A percentile compares a stretch with the other conserved stretches of the same genome.
phyloP scores from a whole-genome alignment of 2,329 filamentous ascomycete species.

The Pseudopyricularia javanii region DNA sequence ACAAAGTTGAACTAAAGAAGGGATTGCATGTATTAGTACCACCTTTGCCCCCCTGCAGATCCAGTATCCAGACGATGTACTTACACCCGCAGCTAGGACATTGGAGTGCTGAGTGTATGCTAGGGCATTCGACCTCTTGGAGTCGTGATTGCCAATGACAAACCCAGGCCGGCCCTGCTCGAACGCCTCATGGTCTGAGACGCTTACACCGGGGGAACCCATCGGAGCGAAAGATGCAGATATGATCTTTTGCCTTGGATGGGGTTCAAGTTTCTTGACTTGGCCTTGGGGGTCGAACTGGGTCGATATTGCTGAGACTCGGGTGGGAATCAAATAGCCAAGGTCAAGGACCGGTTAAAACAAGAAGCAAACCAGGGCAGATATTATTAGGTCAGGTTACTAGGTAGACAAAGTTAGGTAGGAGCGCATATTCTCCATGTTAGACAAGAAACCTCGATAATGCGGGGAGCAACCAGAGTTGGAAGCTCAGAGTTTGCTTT shows the following conservation, averaged over 20 bases:
- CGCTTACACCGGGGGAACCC: background rate
- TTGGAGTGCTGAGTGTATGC: slow-evolving; percentile 52
- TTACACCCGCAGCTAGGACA: slow-evolving; percentile 57
- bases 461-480: too few species aligned
- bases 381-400: too few species aligned
- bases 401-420: too few species aligned
- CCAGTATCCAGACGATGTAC: slow-evolving; percentile 14
- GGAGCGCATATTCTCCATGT: too few species aligned
- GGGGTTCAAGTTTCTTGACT: background rate
- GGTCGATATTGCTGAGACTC: too few species aligned
- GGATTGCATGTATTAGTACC: slow-evolving; percentile 5
- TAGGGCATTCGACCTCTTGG: slow-evolving; percentile 45
- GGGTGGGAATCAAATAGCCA: too few species aligned
- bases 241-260: background rate
- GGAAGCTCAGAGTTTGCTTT: background rate
- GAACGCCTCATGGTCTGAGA: slow-evolving; percentile 13
- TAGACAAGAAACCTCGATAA: too few species aligned
- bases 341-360: too few species aligned
- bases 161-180: slow-evolving; percentile 31
- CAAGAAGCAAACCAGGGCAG: too few species aligned
- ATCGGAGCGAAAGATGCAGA: background rate
- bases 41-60: background rate
- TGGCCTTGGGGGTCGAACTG: too few species aligned
- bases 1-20: slow-evolving; percentile 61
- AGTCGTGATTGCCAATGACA: slow-evolving; percentile 66